Evolutionary conservation across 2,329 filamentous ascomycete genomes (phyloP).

Genomic region (Blastomyces emzantsi): DNA sequence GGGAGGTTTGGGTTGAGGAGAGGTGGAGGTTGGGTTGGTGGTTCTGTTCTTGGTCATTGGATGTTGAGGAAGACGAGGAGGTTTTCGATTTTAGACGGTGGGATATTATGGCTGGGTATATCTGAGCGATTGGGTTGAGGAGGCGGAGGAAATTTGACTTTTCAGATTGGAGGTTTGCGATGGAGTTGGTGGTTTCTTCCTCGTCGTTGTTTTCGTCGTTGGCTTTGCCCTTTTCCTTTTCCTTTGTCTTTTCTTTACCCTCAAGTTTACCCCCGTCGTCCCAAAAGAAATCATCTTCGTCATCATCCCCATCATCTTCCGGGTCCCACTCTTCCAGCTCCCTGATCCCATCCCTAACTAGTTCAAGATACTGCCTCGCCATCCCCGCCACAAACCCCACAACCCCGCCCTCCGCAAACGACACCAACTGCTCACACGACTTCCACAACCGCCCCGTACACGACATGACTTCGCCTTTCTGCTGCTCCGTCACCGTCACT

Average conservation of each 20-base stretch:
- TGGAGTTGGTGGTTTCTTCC: constrained; percentile 22
- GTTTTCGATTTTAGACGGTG: constrained; percentile 32
- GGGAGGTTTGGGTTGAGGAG: constrained; percentile 17
- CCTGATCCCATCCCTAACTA: constrained; percentile 70
- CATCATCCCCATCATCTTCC: constrained; percentile 55
- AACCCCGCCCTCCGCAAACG: constrained; percentile 57
- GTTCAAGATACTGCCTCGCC: constrained; percentile 63
- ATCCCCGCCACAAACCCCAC: constrained; percentile 61
- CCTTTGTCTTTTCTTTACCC: constrained; percentile 14
- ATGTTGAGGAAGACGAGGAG: constrained; percentile 10
- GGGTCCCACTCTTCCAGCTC: constrained; percentile 86
- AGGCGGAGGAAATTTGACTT: constrained; percentile 37
- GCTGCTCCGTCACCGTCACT: constrained; percentile 20
- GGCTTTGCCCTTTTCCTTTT: constrained; percentile 13
- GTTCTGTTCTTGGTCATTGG: background rate
- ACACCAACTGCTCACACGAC: constrained; percentile 63
- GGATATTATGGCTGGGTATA: constrained; percentile 36
- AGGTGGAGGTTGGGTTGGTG: background rate
- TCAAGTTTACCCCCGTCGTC: constrained; percentile 19
- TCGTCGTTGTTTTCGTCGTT: constrained; percentile 21
- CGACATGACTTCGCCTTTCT: constrained; percentile 50
- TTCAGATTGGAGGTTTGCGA: constrained; percentile 30
- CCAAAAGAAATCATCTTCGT: constrained; percentile 29
- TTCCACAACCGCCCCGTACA: constrained; percentile 75
- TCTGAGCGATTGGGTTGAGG: constrained; percentile 36